Evolutionary conservation across 805 yeast genomes (phyloP).

Genomic region (Suhomyces faveliae): DNA sequence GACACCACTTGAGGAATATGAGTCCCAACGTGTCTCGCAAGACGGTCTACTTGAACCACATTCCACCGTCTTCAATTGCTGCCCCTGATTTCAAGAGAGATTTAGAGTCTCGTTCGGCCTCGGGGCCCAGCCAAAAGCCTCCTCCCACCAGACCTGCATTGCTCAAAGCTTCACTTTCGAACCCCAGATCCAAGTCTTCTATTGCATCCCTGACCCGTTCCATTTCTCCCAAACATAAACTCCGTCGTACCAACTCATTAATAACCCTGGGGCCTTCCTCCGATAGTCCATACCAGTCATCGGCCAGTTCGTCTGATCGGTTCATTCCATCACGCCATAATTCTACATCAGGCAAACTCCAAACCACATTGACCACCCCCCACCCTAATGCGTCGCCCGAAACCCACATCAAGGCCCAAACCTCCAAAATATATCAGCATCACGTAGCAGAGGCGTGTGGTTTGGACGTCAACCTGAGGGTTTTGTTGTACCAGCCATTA

Average conservation of each 20-base stretch:
- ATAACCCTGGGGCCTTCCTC: slow-evolving; percentile 27
- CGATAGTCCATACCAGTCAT: slow-evolving; percentile 23
- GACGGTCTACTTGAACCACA: slow-evolving; percentile 21
- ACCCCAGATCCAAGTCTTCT: slow-evolving; percentile 27
- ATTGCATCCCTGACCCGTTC: slow-evolving; percentile 18
- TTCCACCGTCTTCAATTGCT: slow-evolving; percentile 1
- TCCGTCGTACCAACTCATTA: slow-evolving; percentile 35
- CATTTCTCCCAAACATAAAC: slow-evolving; percentile 27
- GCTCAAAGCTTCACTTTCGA: slow-evolving; percentile 19
- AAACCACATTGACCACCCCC: slow-evolving; percentile 30
- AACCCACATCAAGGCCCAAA: slow-evolving; percentile 54
- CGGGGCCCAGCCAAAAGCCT: neutral
- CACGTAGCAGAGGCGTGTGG: slow-evolving; percentile 97
- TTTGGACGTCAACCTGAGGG: slow-evolving; percentile 73
- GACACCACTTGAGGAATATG: slow-evolving; percentile 32
- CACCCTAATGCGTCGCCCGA: slow-evolving; percentile 51
- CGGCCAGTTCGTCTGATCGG: slow-evolving; percentile 30
- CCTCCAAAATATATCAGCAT: slow-evolving; percentile 60
- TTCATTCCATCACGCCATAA: slow-evolving; percentile 46
- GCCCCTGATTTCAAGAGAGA: neutral
- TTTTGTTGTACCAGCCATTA: slow-evolving; percentile 80
- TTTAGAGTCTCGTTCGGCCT: neutral
- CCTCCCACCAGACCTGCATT: slow-evolving; percentile 6
- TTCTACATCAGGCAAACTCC: slow-evolving; percentile 37
- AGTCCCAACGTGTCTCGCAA: slow-evolving; percentile 35